Base-by-base conservation (phyloP, 1,139 yeast genomes). In the Yamadazyma songkhlaensis region DNA sequence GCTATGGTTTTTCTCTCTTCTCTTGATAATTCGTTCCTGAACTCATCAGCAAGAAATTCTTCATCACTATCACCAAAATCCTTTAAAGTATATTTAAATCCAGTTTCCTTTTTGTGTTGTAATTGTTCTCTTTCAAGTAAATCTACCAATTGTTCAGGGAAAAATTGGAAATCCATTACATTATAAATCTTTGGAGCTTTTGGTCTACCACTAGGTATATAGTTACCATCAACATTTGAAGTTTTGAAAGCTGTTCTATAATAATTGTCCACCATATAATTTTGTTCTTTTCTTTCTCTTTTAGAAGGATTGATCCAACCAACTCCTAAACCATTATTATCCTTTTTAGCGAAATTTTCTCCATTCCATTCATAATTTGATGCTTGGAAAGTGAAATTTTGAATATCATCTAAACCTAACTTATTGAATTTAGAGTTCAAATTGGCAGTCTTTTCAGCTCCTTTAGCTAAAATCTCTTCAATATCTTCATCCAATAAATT, bases 331-430 rank as follows among this genome's bases (percentile, higher is more conserved):
- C 69, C 69, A n/a, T 65, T 57, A 31, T 47, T 45, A 9, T 61
- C 64, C 47, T 73, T 77, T 49, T 87, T 85, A 32, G 95, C 86
- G 57, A 89, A 92, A 55, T 90, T 89, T 53, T 87, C 83, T 17
- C 98, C 98, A 54, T 92, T 89, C 98, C 98, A 92, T 59, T 90
- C 96, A 60, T 90, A 92, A 0, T 96, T 92, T 2, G 95, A 87
- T 25, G 79, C 79, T 49, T 89, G 96, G 11, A 89, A 80, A 0
- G 90, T 79, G 53, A 92, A 89, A 55, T 87, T 87, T 55, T 90
- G 97, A 42, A 92, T 65, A 54, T 92, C 97, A 54, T 92, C 97
- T 31, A 92, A 67, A 13, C 97, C 97, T 32, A 92, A 69, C 34
- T 83, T 79, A 38, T 87, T 83, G 59, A 87, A 92, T 53, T 87